Conservation (phyloP, 768 basidiomycete species). For the Collybia mongolica region DNA sequence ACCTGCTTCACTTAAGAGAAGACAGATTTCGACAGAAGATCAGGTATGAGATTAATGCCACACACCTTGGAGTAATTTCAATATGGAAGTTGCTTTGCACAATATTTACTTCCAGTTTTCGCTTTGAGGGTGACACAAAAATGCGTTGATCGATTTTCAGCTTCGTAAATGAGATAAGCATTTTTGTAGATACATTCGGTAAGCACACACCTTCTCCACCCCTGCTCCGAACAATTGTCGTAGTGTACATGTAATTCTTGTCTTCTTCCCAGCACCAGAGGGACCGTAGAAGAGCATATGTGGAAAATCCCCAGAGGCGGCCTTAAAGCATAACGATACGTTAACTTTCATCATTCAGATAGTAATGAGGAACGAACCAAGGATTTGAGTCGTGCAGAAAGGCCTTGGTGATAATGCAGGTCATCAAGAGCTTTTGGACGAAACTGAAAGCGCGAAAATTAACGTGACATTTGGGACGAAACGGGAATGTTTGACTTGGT, state of each 20-base stretch:
- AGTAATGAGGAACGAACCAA: constrained; percentile 46
- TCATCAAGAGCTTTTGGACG: constrained; percentile 83
- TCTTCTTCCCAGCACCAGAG: constrained; percentile 97
- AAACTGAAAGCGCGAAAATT: constrained; percentile 47
- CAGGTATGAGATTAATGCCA: neutral
- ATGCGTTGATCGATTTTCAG: constrained; percentile 97
- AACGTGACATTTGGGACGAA: neutral
- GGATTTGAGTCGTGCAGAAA: constrained; percentile 78
- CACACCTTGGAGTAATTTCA: constrained; percentile 94
- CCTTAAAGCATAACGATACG: constrained; percentile 38
- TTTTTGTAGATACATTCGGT: neutral
- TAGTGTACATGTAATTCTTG: constrained; percentile 87
- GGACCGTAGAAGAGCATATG: constrained; percentile 98
- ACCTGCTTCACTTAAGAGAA: constrained; percentile 77
- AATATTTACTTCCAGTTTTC: constrained; percentile 94
- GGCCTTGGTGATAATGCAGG: constrained; percentile 82
- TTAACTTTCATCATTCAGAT: neutral
- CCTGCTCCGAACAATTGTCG: constrained; percentile 88
- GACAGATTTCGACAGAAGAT: neutral
- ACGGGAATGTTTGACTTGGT: constrained; percentile 38
- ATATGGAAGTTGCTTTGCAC: constrained; percentile 98
- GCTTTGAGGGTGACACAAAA: constrained; percentile 89
- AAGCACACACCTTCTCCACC: constrained; percentile 76
- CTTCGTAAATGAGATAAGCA: constrained; percentile 36
- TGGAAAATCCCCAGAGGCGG: constrained; percentile 91